These are phyloP conservation scores for Ehretia macrophylla DNA, from an alignment of 257 asterid species.

Conservation along the genomic window DNA sequence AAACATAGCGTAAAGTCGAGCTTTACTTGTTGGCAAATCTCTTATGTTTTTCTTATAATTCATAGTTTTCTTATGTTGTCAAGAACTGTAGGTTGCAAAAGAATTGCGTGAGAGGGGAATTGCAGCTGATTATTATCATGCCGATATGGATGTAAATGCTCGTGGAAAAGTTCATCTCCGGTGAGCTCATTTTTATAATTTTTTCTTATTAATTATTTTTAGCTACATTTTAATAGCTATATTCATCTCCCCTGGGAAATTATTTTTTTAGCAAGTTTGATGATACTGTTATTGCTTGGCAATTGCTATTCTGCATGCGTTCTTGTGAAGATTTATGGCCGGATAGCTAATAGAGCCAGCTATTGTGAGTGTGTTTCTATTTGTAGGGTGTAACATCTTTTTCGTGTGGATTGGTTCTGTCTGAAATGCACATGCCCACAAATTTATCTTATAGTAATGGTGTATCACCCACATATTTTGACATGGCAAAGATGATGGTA, in stretches of 20 bases:
- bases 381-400: too few species aligned
- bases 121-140: constrained; percentile 86
- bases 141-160: constrained; percentile 84
- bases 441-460: too few species aligned
- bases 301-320: too few species aligned
- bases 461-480: too few species aligned
- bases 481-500: too few species aligned
- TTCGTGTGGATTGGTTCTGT: too few species aligned
- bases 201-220: not conserved
- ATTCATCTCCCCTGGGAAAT: not conserved
- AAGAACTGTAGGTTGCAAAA: constrained; percentile 67
- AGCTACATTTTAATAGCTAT: not conserved
- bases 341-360: too few species aligned
- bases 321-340: too few species aligned
- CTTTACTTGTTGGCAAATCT: not conserved
- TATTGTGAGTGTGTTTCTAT: too few species aligned
- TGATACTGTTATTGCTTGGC: too few species aligned
- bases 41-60: constrained; percentile 11
- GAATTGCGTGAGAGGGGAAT: constrained; percentile 78
- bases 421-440: too few species aligned
- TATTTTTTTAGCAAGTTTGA: too few species aligned
- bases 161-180: constrained; percentile 82
- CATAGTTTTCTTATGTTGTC: constrained; percentile 8
- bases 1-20: not conserved
- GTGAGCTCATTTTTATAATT: constrained; percentile 29